phyloP scores from a whole-genome alignment of 768 basidiomycete genomes.

The Lentinus brumalis region DNA sequence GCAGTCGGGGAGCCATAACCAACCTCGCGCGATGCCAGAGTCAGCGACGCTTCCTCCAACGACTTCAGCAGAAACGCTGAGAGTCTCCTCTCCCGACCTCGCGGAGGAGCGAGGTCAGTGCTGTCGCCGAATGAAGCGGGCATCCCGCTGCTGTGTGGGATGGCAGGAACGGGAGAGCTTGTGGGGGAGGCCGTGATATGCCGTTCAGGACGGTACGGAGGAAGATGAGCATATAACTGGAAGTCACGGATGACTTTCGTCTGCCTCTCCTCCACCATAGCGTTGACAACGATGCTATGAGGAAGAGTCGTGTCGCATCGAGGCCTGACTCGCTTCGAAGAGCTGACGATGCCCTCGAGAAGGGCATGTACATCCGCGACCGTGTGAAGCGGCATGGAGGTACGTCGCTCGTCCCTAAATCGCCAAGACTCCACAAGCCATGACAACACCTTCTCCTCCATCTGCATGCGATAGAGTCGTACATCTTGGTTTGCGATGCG shows the following conservation, averaged over 20 bases:
- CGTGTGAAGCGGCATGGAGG: constrained; percentile 52
- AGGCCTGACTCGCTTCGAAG: constrained; percentile 48
- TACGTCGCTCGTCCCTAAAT: constrained; percentile 35
- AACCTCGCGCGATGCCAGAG: constrained; percentile 48
- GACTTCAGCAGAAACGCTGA: constrained; percentile 65
- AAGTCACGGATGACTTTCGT: constrained; percentile 69
- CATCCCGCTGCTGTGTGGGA: background rate
- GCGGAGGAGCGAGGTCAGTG: constrained; percentile 45
- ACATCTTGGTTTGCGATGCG: constrained; percentile 78
- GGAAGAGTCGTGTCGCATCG: constrained; percentile 62
- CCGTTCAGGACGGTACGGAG: constrained; percentile 32
- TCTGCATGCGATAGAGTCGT: constrained; percentile 76
- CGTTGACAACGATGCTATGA: constrained; percentile 63
- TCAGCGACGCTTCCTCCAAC: constrained; percentile 50
- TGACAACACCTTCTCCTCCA: constrained; percentile 83
- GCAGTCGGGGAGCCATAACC: constrained; percentile 45
- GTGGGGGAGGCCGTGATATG: background rate
- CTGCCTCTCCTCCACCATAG: constrained; percentile 58
- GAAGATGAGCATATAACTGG: constrained; percentile 65
- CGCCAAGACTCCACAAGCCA: constrained; percentile 83
- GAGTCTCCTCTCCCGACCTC: constrained; percentile 60
- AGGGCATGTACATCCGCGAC: constrained; percentile 64
- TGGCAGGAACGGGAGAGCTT: background rate
- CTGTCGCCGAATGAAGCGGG: background rate
- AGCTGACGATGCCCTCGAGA: constrained; percentile 64